Evolutionary conservation across 1,284 basidiomycete species (phyloP).

Genomic region (Sphaerobolus stellatus): DNA sequence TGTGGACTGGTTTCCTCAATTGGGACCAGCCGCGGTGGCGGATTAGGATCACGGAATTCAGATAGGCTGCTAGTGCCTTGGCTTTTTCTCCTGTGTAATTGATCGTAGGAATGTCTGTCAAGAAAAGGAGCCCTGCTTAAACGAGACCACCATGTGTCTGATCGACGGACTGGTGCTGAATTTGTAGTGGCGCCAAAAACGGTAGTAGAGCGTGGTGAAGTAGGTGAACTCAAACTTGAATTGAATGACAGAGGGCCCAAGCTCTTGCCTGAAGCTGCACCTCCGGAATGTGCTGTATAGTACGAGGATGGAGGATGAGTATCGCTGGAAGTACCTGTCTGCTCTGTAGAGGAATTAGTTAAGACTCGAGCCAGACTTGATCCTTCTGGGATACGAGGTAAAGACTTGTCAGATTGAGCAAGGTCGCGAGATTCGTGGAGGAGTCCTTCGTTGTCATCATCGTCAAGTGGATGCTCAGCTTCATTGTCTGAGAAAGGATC

Average conservation of each 20-base stretch:
- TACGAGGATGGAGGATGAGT: conserved; percentile 30
- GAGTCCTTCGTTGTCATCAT: conserved; percentile 14
- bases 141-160: conserved; percentile 48
- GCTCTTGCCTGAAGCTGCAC: conserved; percentile 43
- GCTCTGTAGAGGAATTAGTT: conserved; percentile 23
- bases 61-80: conserved; percentile 19
- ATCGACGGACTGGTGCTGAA: conserved; percentile 37
- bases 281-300: conserved; percentile 30
- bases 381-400: too few species aligned
- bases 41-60: conserved; percentile 72
- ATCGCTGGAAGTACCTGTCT: conserved; percentile 23
- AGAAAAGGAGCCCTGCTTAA: conserved; percentile 25
- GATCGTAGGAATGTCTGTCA: conserved; percentile 8
- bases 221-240: conserved; percentile 10
- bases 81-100: conserved; percentile 1
- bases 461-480: conserved; percentile 30
- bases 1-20: conserved; percentile 50
- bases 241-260: conserved; percentile 19
- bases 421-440: too few species aligned
- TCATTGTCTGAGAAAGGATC: conserved; percentile 59
- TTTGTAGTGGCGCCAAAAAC: conserved; percentile 16
- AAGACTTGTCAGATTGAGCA: too few species aligned
- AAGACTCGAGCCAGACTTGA: conserved; percentile 29
- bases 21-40: conserved; percentile 56
- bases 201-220: conserved; percentile 12